These are phyloP conservation scores for Themeda triandra DNA, from an alignment of 176 grass and related monocot species.

Conservation along the genomic window DNA sequence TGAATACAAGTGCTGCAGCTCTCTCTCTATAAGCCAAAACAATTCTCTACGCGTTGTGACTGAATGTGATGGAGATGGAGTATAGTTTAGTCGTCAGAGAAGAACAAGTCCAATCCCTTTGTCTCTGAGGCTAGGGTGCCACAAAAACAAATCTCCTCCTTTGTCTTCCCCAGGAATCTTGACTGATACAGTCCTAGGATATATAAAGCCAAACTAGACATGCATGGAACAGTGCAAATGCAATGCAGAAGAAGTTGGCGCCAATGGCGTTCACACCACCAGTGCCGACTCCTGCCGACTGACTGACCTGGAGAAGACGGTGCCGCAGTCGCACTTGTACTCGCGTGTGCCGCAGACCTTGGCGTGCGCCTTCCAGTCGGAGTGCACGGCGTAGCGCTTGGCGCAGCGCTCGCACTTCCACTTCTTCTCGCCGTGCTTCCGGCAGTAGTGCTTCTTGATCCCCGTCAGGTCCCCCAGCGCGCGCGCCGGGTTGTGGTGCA, in stretches of 20 bases:
- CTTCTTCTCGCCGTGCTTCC: constrained; percentile 89
- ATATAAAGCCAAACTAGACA: background rate
- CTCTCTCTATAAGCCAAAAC: no score
- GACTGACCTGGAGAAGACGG: constrained; percentile 84
- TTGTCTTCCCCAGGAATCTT: background rate
- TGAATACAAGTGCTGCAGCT: no score
- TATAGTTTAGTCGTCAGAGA: background rate
- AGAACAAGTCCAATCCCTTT: background rate
- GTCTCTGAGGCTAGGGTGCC: background rate
- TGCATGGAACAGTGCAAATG: background rate
- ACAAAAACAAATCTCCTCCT: background rate
- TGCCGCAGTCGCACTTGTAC: constrained; percentile 95
- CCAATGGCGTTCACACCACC: no score
- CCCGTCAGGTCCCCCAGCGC: constrained; percentile 80
- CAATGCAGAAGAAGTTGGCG: no score
- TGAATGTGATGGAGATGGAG: background rate
- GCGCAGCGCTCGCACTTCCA: constrained; percentile 76
- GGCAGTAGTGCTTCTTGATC: constrained; percentile 81
- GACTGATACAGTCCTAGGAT: background rate
- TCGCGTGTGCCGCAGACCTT: constrained; percentile 98
- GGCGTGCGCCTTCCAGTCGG: constrained; percentile 98
- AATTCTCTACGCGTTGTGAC: background rate
- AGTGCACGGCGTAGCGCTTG: constrained; percentile 95
- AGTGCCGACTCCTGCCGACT: no score
- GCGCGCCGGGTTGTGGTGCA: constrained; percentile 62